Conservation (phyloP, 2,329 filamentous ascomycete species). For the Penicillium sp. region DNA sequence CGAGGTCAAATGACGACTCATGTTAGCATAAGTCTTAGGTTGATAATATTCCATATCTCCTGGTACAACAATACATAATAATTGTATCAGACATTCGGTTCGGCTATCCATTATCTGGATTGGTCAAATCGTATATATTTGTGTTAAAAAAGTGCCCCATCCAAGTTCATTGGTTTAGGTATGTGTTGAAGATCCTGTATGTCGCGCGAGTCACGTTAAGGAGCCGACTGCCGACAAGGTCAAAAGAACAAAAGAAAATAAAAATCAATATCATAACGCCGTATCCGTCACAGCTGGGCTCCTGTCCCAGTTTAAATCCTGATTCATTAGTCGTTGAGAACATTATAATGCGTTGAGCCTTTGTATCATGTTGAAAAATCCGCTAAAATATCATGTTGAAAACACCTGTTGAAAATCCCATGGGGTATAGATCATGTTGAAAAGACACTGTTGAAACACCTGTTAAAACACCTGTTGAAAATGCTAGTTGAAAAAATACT, state of each 20-base stretch:
- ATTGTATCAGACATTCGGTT: background rate
- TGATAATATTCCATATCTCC: slow-evolving; percentile 8
- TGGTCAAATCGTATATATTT: background rate
- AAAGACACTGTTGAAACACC: slow-evolving; percentile 3
- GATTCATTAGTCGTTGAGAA: slow-evolving; percentile 12
- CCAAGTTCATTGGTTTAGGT: background rate
- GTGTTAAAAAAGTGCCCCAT: background rate
- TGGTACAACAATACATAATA: slow-evolving; percentile 4
- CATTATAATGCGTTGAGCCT: slow-evolving; percentile 11
- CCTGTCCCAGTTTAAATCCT: slow-evolving; percentile 5
- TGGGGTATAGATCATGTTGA: slow-evolving; percentile 4
- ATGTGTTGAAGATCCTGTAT: slow-evolving; percentile 9
- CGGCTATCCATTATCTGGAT: background rate
- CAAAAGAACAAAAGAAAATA: background rate
- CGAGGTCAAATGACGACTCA: background rate
- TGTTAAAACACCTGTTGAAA: slow-evolving; percentile 4
- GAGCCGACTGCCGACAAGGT: background rate
- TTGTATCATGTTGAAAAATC: slow-evolving; percentile 6
- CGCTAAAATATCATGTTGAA: slow-evolving; percentile 7
- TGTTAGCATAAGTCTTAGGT: background rate
- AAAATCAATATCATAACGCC: background rate
- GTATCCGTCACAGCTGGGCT: background rate
- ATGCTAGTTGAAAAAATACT: background rate
- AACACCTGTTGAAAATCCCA: slow-evolving; percentile 3
- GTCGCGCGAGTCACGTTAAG: background rate